Evolutionary conservation across 2,329 filamentous ascomycete genomes (phyloP).

Genomic region (Dichotomopilus funicola): DNA sequence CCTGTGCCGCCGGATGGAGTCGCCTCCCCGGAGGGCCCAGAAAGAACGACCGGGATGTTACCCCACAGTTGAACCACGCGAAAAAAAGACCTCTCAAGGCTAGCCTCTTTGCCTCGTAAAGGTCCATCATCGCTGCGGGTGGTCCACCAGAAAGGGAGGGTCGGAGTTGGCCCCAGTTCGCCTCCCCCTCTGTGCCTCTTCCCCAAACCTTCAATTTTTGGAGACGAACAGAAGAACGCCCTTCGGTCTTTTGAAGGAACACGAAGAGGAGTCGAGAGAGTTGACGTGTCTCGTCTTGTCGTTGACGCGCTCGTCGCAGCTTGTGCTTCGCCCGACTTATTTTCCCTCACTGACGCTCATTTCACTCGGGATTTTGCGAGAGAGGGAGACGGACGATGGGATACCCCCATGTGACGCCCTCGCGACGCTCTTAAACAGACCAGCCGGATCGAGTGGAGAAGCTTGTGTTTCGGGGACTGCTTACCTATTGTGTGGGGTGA

Average conservation of each 20-base stretch:
- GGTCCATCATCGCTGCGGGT: background rate
- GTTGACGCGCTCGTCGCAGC: constrained; percentile 17
- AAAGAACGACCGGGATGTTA: constrained; percentile 6
- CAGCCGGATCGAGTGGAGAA: no score
- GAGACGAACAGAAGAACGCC: constrained; percentile 4
- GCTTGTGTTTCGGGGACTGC: no score
- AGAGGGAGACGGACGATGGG: no score
- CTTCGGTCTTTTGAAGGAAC: background rate
- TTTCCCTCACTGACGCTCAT: no score
- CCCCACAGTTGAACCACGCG: constrained; percentile 14
- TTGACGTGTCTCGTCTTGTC: background rate
- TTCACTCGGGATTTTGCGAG: no score
- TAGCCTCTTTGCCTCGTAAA: background rate
- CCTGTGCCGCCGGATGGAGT: background rate
- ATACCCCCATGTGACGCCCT: no score
- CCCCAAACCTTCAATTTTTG: constrained; percentile 13
- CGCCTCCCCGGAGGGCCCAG: background rate
- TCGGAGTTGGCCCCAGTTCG: constrained; percentile 14
- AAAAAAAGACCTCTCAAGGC: constrained; percentile 8
- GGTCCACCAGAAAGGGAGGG: constrained; percentile 11
- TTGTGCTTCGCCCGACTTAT: no score
- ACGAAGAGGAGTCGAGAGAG: background rate
- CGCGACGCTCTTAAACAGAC: no score
- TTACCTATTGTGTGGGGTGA: no score
- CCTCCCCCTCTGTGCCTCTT: constrained; percentile 14